Evolutionary conservation across 73 alveolate species (phyloP), one percentile per base, ranked within the genome.

Genomic region (Paramecium pentaurelia): DNA sequence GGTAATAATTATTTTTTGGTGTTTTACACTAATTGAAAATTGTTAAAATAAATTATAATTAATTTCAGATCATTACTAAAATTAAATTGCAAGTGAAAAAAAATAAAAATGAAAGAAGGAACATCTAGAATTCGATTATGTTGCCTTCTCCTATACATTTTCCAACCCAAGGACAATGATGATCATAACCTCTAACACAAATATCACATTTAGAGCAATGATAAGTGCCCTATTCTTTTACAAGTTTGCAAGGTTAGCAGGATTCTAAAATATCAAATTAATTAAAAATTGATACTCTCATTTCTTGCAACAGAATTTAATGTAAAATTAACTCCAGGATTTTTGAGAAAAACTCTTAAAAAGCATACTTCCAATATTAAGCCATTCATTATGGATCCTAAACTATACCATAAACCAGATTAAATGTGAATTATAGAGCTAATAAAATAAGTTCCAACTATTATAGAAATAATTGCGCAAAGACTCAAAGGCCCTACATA

Each of bases 111-210:
- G 89, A 86, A 18, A 58, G 42, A 40, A 95, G 34, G 49, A 92
- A 95, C 22, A 60, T 18, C 44, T 70, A 68, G 60, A 96, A 96
- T 7, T 93, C 90, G 1, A 20, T 25, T 27, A 83, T 28, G 71
- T 96, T 96, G 30, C 91, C 94, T 64, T 37, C 89, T 60, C 98
- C 98, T 37, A 96, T 96, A 59, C 98, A 96, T 86, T 96, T 96
- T 54, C 98, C 95, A 44, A 95, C 93, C 98, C 98, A 96, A 40
- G 97, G 98, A 58, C 98, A 96, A 92, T 96, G 98, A 89, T 96
- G 98, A 89, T 96, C 98, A 49, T 45, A 64, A 4, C 94, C 96
- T 95, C 92, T 95, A 8, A 91, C 85, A 11, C 97, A 96, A 9
- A 95, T 86, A 58, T 92, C 92, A 58, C 98, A 96, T 16, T 77